A percentile compares a stretch with the other conserved stretches of the same genome.
These are phyloP conservation scores for Copromyces sp. DNA, from an alignment of 495 filamentous ascomycete genomes.

Conservation along the genomic window DNA sequence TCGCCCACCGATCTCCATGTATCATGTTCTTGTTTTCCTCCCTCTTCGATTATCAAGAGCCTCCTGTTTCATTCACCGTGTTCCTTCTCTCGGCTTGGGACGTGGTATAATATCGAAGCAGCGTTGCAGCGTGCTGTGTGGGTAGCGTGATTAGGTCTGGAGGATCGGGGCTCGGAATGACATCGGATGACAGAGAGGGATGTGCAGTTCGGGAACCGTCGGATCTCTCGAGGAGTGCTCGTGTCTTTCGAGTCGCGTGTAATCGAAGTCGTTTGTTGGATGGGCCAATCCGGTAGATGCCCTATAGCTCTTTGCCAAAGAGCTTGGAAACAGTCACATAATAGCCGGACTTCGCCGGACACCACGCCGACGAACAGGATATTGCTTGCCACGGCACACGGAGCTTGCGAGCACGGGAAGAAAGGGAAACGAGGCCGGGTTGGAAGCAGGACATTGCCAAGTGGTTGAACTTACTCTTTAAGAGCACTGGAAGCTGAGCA, in stretches of 20 bases:
- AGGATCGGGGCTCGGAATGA: background rate
- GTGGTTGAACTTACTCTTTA: background rate
- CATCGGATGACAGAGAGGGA: background rate
- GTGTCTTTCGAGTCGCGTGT: background rate
- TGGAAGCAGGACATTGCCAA: background rate
- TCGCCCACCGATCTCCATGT: background rate
- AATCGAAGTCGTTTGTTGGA: background rate
- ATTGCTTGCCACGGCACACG: background rate
- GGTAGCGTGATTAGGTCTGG: background rate
- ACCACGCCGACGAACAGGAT: background rate
- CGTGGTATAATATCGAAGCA: background rate
- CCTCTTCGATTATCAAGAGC: background rate
- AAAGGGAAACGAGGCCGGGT: background rate
- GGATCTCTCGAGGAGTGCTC: background rate
- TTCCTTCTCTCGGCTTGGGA: background rate
- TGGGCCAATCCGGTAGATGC: background rate
- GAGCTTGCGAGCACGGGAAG: background rate
- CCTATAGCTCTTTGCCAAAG: background rate
- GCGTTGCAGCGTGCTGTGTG: background rate
- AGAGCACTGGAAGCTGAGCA: background rate
- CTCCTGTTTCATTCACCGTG: background rate
- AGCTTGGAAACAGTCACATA: background rate
- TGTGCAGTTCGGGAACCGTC: background rate
- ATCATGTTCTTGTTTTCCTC: background rate
- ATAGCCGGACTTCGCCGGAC: background rate